Evolutionary conservation across 1,284 basidiomycete genomes (phyloP), one percentile per base, ranked within the genome.

Genomic region (Fomitopsis schrenkii): DNA sequence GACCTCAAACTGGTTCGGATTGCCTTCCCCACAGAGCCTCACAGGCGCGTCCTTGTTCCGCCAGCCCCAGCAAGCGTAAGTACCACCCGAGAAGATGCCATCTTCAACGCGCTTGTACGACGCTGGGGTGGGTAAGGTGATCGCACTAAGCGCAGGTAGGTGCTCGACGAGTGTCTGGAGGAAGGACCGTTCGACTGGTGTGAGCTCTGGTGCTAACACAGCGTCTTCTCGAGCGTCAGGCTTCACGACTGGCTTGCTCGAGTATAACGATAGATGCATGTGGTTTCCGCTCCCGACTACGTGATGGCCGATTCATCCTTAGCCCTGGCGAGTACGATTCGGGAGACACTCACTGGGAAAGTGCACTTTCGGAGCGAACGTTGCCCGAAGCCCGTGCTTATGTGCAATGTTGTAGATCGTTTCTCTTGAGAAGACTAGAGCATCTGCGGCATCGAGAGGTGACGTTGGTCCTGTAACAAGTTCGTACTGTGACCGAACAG

Each of bases 31-130:
- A 60, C 81, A 81, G 22, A 89, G 71, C 3, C 89, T 84, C 8
- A 91, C 70, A 1, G 87, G 83, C 0, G 80, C 76, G 69, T 91
- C 88, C 55, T 84, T 82, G 71, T 89, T 88, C 59, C 90, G 85
- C 3, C 80, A 79, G 0, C 89, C 89, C 87, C 87, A 91, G 62
- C 74, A 79, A 42, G 84, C 79, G 68, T 83, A 89, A 0, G 87
- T 90, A 6, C 89, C 89, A 33, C 90, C 87, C 9, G 44, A 48
- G 46, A 28, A 48, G 12, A 48, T 48, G 46, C 46, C 46, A 14
- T 48, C 46, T 15, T 48, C 46, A 71, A 90, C 79, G 10, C 90
- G 83, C 26, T 76, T 74, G 70, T 88, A 92, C 0, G 88, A 91
- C 0, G 84, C 80, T 0, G 75, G 67, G 2, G 80, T 82, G 1